These are phyloP conservation scores for Rhodotorula kratochvilovae DNA, from an alignment of 768 basidiomycete species.

Conservation along the genomic window DNA sequence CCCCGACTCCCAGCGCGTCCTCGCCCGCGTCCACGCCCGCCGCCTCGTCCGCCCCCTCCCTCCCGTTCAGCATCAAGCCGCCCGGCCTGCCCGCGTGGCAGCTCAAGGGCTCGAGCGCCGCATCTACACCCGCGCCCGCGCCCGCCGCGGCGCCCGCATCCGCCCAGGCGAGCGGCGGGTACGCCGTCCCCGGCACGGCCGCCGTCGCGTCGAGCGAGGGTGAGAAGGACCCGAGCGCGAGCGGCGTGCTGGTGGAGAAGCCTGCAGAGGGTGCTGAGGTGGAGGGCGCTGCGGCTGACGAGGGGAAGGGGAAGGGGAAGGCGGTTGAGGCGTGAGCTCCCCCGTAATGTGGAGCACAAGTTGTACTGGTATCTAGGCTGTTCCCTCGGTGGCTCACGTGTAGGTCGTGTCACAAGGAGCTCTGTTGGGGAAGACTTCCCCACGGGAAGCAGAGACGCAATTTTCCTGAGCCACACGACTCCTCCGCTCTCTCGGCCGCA, in stretches of 20 bases:
- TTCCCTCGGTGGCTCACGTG: too few species aligned
- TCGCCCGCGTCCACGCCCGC: background rate
- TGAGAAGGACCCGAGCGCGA: slow-evolving; percentile 27
- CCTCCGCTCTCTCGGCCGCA: too few species aligned
- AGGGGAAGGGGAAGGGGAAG: slow-evolving; percentile 1
- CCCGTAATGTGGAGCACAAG: background rate
- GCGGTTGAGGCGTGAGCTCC: background rate
- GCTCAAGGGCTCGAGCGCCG: slow-evolving; percentile 53
- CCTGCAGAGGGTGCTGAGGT: background rate
- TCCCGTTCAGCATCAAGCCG: slow-evolving; percentile 45
- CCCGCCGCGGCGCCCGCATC: background rate
- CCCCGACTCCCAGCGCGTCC: background rate
- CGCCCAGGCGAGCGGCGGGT: background rate
- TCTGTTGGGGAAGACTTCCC: too few species aligned
- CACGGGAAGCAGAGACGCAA: too few species aligned
- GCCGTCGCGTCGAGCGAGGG: slow-evolving; percentile 1
- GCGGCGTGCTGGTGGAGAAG: slow-evolving; percentile 38
- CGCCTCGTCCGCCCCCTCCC: background rate
- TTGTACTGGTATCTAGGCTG: background rate
- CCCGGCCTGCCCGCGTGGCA: slow-evolving; percentile 82
- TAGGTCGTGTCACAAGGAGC: too few species aligned
- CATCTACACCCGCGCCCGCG: slow-evolving; percentile 29
- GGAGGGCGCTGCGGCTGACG: background rate
- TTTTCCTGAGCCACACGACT: too few species aligned
- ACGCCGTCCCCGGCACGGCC: background rate